Conservation (phyloP, 129 eudicot genomes). For the Lonicera japonica region DNA sequence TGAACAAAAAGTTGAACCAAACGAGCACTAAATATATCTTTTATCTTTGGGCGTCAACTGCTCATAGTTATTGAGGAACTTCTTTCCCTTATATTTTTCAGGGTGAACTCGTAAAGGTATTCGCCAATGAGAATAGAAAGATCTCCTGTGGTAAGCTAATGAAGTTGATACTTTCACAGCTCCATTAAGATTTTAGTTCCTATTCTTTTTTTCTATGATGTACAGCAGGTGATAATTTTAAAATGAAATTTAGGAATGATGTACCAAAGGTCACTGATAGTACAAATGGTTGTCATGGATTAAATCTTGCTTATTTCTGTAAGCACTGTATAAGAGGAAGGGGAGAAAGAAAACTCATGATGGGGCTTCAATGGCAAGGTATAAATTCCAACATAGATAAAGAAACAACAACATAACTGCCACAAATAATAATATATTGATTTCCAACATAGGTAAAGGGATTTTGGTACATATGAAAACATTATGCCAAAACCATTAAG, state of each 20-base stretch:
- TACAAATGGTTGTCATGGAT: background rate
- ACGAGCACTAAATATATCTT: too few relatives aligned
- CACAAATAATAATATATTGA: too few relatives aligned
- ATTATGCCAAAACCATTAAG: too few relatives aligned
- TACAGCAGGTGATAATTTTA: background rate
- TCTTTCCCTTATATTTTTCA: slow-evolving; percentile 28
- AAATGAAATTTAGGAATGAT: background rate
- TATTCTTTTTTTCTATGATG: background rate
- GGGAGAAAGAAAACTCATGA: background rate
- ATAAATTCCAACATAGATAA: too few relatives aligned
- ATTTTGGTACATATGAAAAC: too few relatives aligned
- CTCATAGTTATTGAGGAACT: background rate
- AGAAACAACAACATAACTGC: too few relatives aligned
- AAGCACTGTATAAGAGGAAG: background rate
- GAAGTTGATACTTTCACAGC: background rate
- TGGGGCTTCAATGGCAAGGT: too few relatives aligned
- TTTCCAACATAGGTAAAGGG: too few relatives aligned
- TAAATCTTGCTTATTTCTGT: background rate
- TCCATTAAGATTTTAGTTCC: too few relatives aligned
- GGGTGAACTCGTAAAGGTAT: slow-evolving; percentile 92
- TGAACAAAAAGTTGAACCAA: too few relatives aligned
- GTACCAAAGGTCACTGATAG: background rate
- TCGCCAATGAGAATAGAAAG: slow-evolving; percentile 81
- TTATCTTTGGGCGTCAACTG: background rate
- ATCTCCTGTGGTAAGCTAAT: slow-evolving; percentile 71